Evolutionary conservation across 73 alveolate species (phyloP), one percentile per base, ranked within the genome.

Genomic region (Symbiodinium natans): DNA sequence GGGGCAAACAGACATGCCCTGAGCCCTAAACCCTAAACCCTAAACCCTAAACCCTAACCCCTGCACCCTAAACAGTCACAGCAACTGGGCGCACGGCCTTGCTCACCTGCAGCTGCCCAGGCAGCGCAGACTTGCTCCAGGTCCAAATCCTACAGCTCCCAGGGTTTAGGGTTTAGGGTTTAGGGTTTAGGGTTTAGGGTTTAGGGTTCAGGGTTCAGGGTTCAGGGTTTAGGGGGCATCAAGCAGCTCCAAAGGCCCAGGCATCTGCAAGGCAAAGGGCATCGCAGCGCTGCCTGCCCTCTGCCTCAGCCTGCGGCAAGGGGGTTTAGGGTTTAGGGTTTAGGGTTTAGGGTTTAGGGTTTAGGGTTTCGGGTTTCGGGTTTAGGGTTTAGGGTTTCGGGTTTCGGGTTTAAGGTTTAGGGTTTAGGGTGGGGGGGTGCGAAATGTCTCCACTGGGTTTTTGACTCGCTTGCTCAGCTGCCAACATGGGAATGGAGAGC

Each of bases 41-140:
- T 2, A 75, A 31, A 5, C 40, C n/a, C 4, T 0, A 3, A n/a
- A n/a, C 2, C 31, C 2, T 75, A 10, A n/a, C 27, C 40, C 13
- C 21, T 1, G 6, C 8, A 15, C 5, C 1, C 3, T 19, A 40
- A 39, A 11, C 29, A 6, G 71, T 83, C 6, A 40, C n/a, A n/a
- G n/a, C n/a, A n/a, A n/a, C n/a, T n/a, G n/a, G n/a, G n/a, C n/a
- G n/a, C n/a, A n/a, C n/a, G 59, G 59, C 95, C 95, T 88, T 88
- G 95, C n/a, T 88, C 95, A 10, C 86, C 95, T 15, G 86, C 43
- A 27, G 86, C 95, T 2, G 46, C 71, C 95, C 95, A 88, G 43
- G 95, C 95, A 10, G 86, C 39, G 43, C 86, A 88, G 31, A 88
- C 48, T 6, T 86, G 71, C 77, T 88, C 95, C 68, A 88, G 74